Evolutionary conservation across 345 rosid genomes (phyloP).

Genomic region (Heritiera littoralis): DNA sequence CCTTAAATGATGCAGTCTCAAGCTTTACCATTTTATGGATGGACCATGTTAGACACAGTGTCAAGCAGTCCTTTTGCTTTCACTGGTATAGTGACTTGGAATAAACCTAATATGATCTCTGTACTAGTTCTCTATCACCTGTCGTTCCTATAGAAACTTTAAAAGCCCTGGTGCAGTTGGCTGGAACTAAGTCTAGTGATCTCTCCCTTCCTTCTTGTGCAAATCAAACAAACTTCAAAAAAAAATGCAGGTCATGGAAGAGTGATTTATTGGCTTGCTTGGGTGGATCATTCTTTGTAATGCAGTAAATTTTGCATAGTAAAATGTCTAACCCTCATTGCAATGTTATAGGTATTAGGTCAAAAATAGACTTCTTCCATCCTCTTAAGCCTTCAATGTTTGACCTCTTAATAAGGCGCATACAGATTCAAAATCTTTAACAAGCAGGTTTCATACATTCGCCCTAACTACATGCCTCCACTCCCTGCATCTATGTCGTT

Average conservation of each 20-base stretch:
- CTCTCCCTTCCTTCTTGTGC: neutral
- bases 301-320: neutral
- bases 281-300: neutral
- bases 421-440: neutral
- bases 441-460: neutral
- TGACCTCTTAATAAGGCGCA: neutral
- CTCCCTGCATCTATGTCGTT: neutral
- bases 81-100: neutral
- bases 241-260: neutral
- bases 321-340: neutral
- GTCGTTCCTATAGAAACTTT: neutral
- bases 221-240: conserved; percentile 9
- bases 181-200: neutral
- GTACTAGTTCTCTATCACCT: neutral
- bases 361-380: neutral
- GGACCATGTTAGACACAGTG: neutral
- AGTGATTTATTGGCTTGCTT: neutral
- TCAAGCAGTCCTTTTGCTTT: neutral
- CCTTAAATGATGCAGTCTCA: neutral
- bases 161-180: neutral
- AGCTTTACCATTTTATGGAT: neutral
- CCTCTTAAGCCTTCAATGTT: neutral
- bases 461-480: neutral
- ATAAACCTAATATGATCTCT: conserved; percentile 2
- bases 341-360: neutral